Conservation (phyloP, 2,329 filamentous ascomycete species). For the Colletotrichum musae region DNA sequence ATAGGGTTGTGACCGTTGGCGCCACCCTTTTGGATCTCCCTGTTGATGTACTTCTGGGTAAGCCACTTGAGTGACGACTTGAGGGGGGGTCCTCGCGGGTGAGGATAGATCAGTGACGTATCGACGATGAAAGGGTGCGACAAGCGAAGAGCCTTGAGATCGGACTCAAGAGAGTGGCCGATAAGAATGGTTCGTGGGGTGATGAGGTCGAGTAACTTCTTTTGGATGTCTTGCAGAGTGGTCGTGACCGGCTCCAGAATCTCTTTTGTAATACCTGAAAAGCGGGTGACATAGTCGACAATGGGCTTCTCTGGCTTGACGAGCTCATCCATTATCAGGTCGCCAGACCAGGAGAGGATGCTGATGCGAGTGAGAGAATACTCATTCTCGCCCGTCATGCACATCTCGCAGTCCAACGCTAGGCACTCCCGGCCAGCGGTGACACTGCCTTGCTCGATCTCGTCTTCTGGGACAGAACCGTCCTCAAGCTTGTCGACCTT, state of each 20-base stretch:
- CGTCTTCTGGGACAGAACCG: conserved; percentile 75
- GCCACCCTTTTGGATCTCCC: conserved; percentile 89
- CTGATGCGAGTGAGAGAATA: conserved; percentile 92
- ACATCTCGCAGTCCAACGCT: conserved; percentile 98
- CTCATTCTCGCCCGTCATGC: conserved; percentile 83
- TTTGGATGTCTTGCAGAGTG: conserved; percentile 85
- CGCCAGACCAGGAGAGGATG: conserved; percentile 87
- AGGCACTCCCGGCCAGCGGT: conserved; percentile 85
- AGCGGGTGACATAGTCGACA: conserved; percentile 90
- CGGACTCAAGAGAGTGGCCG: conserved; percentile 86
- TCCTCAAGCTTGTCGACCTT: conserved; percentile 76
- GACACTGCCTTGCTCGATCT: conserved; percentile 85
- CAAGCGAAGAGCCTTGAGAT: conserved; percentile 86
- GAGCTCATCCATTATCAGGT: conserved; percentile 86
- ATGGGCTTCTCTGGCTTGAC: conserved; percentile 93
- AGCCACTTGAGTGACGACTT: conserved; percentile 95
- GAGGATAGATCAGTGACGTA: conserved; percentile 90
- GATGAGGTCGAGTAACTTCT: conserved; percentile 79
- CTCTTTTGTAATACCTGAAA: conserved; percentile 91
- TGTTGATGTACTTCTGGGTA: conserved; percentile 85
- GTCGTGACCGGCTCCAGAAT: conserved; percentile 89
- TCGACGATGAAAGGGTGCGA: conserved; percentile 96
- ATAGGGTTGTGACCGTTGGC: conserved; percentile 87
- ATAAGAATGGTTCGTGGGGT: conserved; percentile 81
- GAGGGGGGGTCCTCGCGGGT: conserved; percentile 88